Evolutionary conservation across 345 rosid species (phyloP), one percentile per base, ranked within the genome.

Genomic region (Salix brachista): DNA sequence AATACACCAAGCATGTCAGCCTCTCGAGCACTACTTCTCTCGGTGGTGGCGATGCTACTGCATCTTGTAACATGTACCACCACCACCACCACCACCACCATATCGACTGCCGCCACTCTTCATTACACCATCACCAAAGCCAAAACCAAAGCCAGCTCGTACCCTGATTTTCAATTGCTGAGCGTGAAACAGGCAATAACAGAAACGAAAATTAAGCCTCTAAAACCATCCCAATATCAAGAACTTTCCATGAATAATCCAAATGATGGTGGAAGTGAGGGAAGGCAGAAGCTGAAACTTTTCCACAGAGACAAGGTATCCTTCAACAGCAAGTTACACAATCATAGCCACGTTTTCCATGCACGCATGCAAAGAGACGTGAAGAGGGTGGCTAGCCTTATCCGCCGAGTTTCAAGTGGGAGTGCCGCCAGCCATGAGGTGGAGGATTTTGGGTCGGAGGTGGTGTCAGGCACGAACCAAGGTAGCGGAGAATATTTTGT

Each of bases 401-500:
- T 82, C 72, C 91, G 85, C 72, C 92, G 87, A 23, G 84, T 96
- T 34, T 82, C 90, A 4, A 73, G 76, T 0, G 74, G 48, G 26
- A 21, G 28, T 10, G 36, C 32, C 3, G 42, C 26, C 8, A 42
- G 18, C 17, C 83, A 82, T 48, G 46, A 77, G 34, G 79, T 75
- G 62, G 79, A 83, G 58, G 97, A 93, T 66, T 91, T 96, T 10
- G 97, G 96, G 14, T 86, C 99, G 32, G 98, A 93, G 65, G 97
- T 96, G 30, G 90, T 93, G 6, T 96, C 99, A 3, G 99, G 99
- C 18, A 92, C 90, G 97, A 89, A 90, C 74, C 97, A 96, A 80
- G 99, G 99, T 0, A 96, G 99, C 8, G 99, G 99, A 0, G 98
- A 96, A 70, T 96, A 93, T 72, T 93, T 96, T 48, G 94, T 96